These are phyloP conservation scores for Astragalus membranaceus DNA, from an alignment of 306 rosid species.

Conservation along the genomic window DNA sequence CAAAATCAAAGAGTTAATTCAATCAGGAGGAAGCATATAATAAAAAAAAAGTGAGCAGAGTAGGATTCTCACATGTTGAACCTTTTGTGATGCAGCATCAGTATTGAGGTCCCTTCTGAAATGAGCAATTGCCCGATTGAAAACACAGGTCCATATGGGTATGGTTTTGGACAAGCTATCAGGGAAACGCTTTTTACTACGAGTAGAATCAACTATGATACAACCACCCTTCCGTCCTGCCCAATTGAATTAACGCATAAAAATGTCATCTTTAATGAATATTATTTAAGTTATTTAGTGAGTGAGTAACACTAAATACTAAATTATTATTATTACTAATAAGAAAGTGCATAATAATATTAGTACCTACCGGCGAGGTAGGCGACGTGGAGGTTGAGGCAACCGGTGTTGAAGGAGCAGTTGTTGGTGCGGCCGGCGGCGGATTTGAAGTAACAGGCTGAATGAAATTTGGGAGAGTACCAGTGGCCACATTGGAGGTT, in stretches of 20 bases:
- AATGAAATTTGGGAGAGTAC: constrained; percentile 62
- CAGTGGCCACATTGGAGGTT: constrained; percentile 91
- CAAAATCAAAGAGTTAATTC: too few species aligned
- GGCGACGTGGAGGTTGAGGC: constrained; percentile 85
- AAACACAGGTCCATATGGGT: constrained; percentile 87
- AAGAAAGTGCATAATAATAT: not conserved
- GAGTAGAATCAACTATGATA: constrained; percentile 79
- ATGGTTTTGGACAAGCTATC: constrained; percentile 97
- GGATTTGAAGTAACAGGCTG: constrained; percentile 85
- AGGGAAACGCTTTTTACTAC: constrained; percentile 85
- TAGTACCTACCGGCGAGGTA: constrained; percentile 62
- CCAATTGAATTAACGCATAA: constrained; percentile 24
- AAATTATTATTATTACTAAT: too few species aligned
- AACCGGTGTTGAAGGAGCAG: constrained; percentile 72
- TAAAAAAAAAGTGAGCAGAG: too few species aligned
- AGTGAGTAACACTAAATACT: too few species aligned
- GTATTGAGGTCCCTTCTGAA: constrained; percentile 24
- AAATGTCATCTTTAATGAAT: not conserved
- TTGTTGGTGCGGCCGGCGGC: constrained; percentile 92
- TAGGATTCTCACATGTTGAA: not conserved
- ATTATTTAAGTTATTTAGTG: too few species aligned
- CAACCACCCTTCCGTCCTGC: constrained; percentile 86
- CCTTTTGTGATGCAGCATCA: not conserved
- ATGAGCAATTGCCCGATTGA: constrained; percentile 59
- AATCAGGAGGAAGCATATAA: too few species aligned